Conservation (phyloP, 2,329 filamentous ascomycete species). For the Arthrinium phaeospermum region DNA sequence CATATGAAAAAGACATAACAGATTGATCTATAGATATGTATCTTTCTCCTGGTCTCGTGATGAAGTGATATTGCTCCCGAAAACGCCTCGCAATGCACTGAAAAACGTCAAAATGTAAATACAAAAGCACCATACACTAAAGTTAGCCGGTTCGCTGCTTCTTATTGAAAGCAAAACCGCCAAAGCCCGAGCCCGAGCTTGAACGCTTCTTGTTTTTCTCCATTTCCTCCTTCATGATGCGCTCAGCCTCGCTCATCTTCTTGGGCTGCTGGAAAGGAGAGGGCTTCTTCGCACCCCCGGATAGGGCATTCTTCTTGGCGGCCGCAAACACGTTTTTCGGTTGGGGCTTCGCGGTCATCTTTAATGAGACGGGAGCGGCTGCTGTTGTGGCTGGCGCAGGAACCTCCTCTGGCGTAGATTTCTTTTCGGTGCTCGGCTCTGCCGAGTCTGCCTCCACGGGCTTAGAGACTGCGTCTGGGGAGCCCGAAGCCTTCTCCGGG, state of each 20-base stretch:
- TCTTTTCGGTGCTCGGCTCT: conserved; percentile 27
- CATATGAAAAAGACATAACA: not conserved
- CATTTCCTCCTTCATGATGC: conserved; percentile 87
- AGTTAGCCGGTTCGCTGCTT: conserved; percentile 49
- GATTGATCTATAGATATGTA: not conserved
- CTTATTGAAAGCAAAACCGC: conserved; percentile 53
- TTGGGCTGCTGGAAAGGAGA: conserved; percentile 66
- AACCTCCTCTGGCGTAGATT: conserved; percentile 19
- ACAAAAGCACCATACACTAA: not conserved
- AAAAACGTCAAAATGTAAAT: not conserved
- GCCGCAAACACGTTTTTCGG: conserved; percentile 78
- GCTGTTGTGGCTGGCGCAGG: conserved; percentile 26
- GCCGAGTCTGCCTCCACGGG: conserved; percentile 26
- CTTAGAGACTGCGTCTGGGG: conserved; percentile 18
- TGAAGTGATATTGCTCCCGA: not conserved
- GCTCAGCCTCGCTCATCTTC: conserved; percentile 87
- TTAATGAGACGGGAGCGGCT: conserved; percentile 62
- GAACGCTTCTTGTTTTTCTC: conserved; percentile 73
- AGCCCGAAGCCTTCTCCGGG: conserved; percentile 27
- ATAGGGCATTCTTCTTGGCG: conserved; percentile 72
- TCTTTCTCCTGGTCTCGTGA: not conserved
- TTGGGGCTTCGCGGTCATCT: conserved; percentile 68
- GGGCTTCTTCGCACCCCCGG: conserved; percentile 65
- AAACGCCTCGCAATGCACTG: conserved; percentile 5
- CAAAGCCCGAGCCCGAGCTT: conserved; percentile 51